Conservation (phyloP, 139 green algal genomes). For the Auxenochlorella pyrenoidosa region DNA sequence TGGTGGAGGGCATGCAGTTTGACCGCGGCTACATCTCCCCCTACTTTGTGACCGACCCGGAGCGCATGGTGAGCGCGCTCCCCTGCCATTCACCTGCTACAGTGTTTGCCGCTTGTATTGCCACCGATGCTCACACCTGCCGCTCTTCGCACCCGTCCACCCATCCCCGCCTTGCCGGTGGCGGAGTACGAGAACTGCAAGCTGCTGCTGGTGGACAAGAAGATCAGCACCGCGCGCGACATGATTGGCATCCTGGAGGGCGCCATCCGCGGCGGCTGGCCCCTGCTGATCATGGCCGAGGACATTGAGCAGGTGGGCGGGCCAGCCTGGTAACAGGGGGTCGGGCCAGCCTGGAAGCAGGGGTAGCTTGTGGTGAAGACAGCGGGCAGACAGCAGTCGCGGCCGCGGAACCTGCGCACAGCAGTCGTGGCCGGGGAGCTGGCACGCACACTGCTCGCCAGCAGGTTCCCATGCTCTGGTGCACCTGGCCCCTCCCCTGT, state of each 20-base stretch:
- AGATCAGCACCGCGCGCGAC: conserved; percentile 96
- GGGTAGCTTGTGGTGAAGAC: background rate
- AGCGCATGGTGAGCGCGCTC: conserved; percentile 90
- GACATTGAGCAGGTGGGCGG: conserved; percentile 89
- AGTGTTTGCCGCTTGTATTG: background rate
- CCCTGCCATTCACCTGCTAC: background rate
- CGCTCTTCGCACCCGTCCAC: background rate
- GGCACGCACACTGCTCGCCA: no score
- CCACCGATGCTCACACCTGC: background rate
- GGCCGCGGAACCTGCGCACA: no score
- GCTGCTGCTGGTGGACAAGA: conserved; percentile 99
- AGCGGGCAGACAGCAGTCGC: no score
- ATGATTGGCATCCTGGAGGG: conserved; percentile 96
- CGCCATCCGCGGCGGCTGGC: conserved; percentile 92
- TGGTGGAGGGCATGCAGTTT: conserved; percentile 99
- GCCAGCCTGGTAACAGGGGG: background rate
- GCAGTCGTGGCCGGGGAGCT: no score
- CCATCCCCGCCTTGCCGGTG: conserved; percentile 41
- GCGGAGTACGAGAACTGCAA: conserved; percentile 88
- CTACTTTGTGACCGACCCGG: conserved; percentile 99
- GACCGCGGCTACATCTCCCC: conserved; percentile 99
- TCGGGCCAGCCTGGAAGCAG: background rate
- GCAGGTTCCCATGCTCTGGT: no score
- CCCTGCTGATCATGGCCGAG: conserved; percentile 98
- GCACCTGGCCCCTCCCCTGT: background rate